Evolutionary conservation across 139 green algal genomes (phyloP).

Genomic region (Eudorina sp.): DNA sequence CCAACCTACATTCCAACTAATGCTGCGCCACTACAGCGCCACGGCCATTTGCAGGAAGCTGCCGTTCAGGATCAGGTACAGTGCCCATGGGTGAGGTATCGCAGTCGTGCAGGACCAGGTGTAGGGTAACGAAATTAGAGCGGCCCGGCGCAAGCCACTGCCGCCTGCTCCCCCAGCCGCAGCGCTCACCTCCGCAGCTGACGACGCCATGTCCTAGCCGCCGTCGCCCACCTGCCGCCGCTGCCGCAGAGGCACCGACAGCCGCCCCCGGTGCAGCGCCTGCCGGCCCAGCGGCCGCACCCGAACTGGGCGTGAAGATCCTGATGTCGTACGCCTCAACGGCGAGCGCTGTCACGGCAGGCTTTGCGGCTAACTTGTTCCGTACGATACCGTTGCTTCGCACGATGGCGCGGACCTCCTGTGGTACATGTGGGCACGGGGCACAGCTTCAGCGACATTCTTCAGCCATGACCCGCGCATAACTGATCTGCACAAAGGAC

Average conservation of each 20-base stretch:
- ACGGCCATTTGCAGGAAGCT: too few relatives aligned
- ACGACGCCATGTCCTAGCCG: background rate
- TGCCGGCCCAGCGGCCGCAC: background rate
- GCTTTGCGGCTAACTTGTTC: background rate
- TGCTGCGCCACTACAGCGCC: too few relatives aligned
- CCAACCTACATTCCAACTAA: too few relatives aligned
- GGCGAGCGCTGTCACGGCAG: conserved; percentile 22
- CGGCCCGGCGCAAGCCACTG: too few relatives aligned
- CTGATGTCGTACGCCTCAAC: conserved; percentile 40
- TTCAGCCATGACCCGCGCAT: too few relatives aligned
- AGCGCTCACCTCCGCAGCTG: background rate
- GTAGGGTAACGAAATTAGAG: too few relatives aligned
- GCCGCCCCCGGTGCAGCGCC: background rate
- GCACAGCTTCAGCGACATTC: too few relatives aligned
- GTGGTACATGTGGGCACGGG: too few relatives aligned
- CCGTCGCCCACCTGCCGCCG: background rate
- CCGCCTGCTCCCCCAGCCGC: background rate
- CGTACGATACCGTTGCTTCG: conserved; percentile 18
- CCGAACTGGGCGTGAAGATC: background rate
- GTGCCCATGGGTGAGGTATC: too few relatives aligned
- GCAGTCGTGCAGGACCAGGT: too few relatives aligned
- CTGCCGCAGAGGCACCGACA: background rate
- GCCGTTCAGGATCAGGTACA: too few relatives aligned
- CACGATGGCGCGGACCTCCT: background rate
- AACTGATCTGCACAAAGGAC: too few relatives aligned